Base-by-base conservation (phyloP, 495 filamentous ascomycete species). In the Durotheca rogersii region DNA sequence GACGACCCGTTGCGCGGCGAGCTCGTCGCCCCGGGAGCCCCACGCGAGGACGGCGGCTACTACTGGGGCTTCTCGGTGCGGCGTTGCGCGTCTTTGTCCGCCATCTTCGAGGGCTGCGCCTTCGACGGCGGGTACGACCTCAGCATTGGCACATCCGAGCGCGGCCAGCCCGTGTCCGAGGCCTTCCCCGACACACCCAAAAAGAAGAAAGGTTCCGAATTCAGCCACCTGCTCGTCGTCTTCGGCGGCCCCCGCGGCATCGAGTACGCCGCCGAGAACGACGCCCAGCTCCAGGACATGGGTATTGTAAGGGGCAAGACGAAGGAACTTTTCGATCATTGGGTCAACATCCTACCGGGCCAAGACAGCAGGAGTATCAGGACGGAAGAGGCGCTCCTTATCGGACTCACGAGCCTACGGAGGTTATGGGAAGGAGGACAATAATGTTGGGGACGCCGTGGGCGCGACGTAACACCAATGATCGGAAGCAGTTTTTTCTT, bases 11-110 rank as follows among this genome's bases (percentile, higher is more conserved):
- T 62, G 0, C 46, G 35, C 4, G 80, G 74, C 3, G 74, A 82
- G 50, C 73, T 80, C 3, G 80, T 88, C 2, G 72, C 76, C 35
- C 83, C 84, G 0, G 66, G 72, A 25, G 68, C 71, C 4, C 87
- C 88, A 0, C 74, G 87, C 21, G 78, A 82, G 20, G 79, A 87
- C 39, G 75, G 61, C 0, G 88, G 88, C 4, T 88, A 85, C 64
- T 90, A 88, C 64, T 89, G 86, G 87, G 88, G 88, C 35, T 90
- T 81, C 62, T 77, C 62, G 9, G 75, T 85, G 7, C 78, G 88
- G 3, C 74, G 71, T 23, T 80, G 81, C 12, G 44, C 64, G 1
- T 79, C 76, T 0, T 68, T 90, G 2, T 83, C 84, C 0, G 71
- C 71, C 18, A 80, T 90, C 12, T 84, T 88, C 51, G 87, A 84